These are phyloP conservation scores for Hypoxylon sp. DNA, from an alignment of 2,329 filamentous ascomycete genomes.

Conservation along the genomic window DNA sequence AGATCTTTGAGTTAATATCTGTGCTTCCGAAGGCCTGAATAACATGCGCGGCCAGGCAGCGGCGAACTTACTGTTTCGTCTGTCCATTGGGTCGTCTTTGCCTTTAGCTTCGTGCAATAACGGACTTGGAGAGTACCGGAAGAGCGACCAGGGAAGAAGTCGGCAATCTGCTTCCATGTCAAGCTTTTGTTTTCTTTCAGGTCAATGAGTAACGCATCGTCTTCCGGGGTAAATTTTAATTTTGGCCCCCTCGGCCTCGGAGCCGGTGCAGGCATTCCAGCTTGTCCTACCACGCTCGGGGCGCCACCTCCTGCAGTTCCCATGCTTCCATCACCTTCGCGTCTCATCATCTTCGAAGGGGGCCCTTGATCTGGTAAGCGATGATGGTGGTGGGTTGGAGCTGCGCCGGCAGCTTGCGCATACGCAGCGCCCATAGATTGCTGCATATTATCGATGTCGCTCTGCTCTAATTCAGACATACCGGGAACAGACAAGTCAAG, in stretches of 20 bases:
- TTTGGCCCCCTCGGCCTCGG: conserved; percentile 87
- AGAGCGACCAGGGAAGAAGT: conserved; percentile 93
- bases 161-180: conserved; percentile 97
- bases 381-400: conserved; percentile 83
- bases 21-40: conserved; percentile 11
- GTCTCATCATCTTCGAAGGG: conserved; percentile 76
- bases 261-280: conserved; percentile 88
- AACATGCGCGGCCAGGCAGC: conserved; percentile 13
- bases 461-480: conserved; percentile 67
- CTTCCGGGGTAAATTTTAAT: conserved; percentile 93
- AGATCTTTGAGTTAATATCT: conserved; percentile 39
- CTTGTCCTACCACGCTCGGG: conserved; percentile 88
- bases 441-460: conserved; percentile 70
- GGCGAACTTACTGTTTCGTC: conserved; percentile 84
- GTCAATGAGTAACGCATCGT: conserved; percentile 89
- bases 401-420: conserved; percentile 62
- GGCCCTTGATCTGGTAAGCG: conserved; percentile 81
- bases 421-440: conserved; percentile 69
- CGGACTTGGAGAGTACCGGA: conserved; percentile 93
- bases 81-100: conserved; percentile 93
- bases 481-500: conserved; percentile 69
- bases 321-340: conserved; percentile 66
- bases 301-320: conserved; percentile 68
- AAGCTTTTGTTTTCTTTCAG: conserved; percentile 95
- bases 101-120: conserved; percentile 95